Evolutionary conservation across 768 basidiomycete species (phyloP), one percentile per base, ranked within the genome.

Genomic region (Boletus sp.): DNA sequence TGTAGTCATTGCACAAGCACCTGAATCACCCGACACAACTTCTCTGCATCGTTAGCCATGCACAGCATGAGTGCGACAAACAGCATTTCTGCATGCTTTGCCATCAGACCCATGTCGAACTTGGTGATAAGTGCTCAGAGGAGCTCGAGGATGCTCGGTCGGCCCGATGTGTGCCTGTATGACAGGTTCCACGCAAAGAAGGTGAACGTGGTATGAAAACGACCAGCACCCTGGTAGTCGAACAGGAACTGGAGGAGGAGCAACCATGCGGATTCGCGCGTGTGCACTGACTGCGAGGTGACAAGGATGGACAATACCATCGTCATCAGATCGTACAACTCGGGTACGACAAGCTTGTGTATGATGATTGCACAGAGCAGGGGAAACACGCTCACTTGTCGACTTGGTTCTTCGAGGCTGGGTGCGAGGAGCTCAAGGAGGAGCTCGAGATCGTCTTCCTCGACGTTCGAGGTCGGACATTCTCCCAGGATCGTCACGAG

Each of bases 301-400:
- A 99, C 92, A 80, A 97, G 86, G 63, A 96, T 84, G 61, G 93
- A 88, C 4, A 93, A 86, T 20, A 98, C 86, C 56, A 86, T 86
- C 57, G 92, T 92, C 95, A 99, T 98, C 36, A 95, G 75, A 71
- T 98, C 95, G 75, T 99, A 99, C 50, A 99, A 89, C 72, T 98
- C 97, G 0, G 92, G 92, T 0, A 96, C 92, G 35, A 98, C 86
- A 60, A 98, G 90, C 67, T 91, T 92, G 33, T 95, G 85, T 6
- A 88, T 82, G 15, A 98, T 86, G 62, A 98, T 93, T 28, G 94
- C 90, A 10, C 93, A 88, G 15, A 99, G 82, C 64, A 98, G 82
- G 1, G 89, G 76, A 70, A 99, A 98, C 8, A 92, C 89, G 9
- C 92, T 81, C 4, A 82, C 83, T 72, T 99, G 97, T 7, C 93